These are phyloP conservation scores for Ploettnerulaceae sp. DNA, from an alignment of 2,329 filamentous ascomycete species.

Conservation along the genomic window DNA sequence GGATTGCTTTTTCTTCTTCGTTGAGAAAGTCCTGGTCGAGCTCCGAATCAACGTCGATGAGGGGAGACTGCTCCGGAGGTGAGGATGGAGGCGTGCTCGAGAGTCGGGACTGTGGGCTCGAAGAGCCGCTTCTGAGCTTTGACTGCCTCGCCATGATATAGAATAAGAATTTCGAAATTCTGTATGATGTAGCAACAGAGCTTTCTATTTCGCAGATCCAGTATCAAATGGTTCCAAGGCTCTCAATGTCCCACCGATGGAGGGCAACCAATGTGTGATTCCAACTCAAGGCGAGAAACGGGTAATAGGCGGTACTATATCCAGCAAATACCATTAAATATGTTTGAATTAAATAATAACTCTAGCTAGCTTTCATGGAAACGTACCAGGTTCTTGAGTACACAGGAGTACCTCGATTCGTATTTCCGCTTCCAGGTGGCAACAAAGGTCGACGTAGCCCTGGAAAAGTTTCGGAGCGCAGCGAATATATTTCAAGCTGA, in stretches of 20 bases:
- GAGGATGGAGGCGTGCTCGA: conserved; percentile 28
- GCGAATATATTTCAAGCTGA: background rate
- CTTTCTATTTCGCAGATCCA: background rate
- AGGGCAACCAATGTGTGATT: background rate
- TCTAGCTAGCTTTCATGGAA: background rate
- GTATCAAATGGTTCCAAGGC: background rate
- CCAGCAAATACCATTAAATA: background rate
- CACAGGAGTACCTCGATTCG: background rate
- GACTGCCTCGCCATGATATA: background rate
- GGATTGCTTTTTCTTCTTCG: conserved; percentile 28
- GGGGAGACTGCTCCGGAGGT: conserved; percentile 16
- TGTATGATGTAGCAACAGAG: background rate
- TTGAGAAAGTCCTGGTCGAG: conserved; percentile 20
- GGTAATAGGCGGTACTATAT: background rate
- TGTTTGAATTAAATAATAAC: background rate
- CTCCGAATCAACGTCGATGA: conserved; percentile 19
- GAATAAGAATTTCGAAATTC: background rate
- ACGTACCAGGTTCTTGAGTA: background rate
- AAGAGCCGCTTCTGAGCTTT: background rate
- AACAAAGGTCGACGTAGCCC: no score
- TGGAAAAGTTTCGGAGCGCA: background rate
- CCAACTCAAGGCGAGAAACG: background rate
- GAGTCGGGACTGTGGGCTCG: conserved; percentile 20
- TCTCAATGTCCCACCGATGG: no score
- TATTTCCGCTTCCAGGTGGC: no score